phyloP scores from a whole-genome alignment of 2,329 filamentous ascomycete genomes.

The Penicillium sp. region DNA sequence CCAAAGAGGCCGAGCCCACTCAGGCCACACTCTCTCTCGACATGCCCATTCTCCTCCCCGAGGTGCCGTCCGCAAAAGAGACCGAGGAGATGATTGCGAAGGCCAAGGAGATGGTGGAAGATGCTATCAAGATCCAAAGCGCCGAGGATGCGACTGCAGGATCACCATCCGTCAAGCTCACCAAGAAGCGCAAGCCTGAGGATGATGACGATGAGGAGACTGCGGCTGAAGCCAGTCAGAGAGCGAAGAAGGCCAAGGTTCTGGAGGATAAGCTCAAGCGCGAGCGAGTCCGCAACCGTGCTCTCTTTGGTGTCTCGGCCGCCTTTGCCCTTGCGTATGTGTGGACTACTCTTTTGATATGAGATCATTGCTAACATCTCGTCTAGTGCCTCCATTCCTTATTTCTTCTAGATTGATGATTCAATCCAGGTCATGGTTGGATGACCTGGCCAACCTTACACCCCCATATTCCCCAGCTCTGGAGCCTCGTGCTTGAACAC shows the following conservation, averaged over 20 bases:
- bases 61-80: conserved; percentile 73
- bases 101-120: conserved; percentile 84
- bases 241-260: conserved; percentile 67
- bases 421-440: not conserved
- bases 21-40: conserved; percentile 75
- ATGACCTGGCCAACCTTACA: not conserved
- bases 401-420: conserved; percentile 41
- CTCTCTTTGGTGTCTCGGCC: conserved; percentile 80
- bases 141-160: conserved; percentile 38
- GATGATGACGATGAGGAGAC: conserved; percentile 53
- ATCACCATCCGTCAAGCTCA: conserved; percentile 32
- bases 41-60: conserved; percentile 65
- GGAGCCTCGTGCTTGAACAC: not conserved
- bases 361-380: conserved; percentile 17
- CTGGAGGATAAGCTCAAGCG: conserved; percentile 77
- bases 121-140: conserved; percentile 55
- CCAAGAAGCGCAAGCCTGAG: conserved; percentile 71
- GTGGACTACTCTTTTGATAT: not conserved
- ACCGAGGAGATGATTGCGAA: conserved; percentile 80
- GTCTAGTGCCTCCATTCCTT: conserved; percentile 47
- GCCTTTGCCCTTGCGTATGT: conserved; percentile 90
- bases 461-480: not conserved
- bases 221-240: conserved; percentile 45
- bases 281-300: conserved; percentile 81
- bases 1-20: conserved; percentile 60